Conservation (phyloP, 306 rosid genomes). For the Inga oerstediana region DNA sequence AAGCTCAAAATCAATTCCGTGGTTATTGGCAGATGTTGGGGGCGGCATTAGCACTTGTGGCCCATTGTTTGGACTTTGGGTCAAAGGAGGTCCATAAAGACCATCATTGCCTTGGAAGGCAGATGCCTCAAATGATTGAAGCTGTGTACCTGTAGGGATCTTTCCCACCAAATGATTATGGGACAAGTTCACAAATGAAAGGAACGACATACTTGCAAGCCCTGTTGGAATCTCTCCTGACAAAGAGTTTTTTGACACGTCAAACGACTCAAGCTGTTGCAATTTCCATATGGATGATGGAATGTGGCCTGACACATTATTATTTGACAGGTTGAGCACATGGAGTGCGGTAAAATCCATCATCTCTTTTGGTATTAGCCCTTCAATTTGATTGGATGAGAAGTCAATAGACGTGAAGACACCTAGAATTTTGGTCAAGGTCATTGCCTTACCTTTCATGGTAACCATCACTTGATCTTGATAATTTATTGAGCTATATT, state of each 20-base stretch:
- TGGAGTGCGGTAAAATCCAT: conserved; percentile 12
- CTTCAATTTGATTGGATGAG: conserved; percentile 26
- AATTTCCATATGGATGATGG: neutral
- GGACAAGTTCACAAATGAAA: neutral
- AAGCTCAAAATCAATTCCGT: no score
- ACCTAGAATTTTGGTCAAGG: conserved; percentile 23
- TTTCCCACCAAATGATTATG: neutral
- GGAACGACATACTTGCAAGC: neutral
- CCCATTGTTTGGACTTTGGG: no score
- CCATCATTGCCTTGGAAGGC: no score
- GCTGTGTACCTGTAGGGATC: no score
- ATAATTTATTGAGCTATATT: neutral
- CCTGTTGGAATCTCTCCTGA: neutral
- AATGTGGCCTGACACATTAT: conserved; percentile 26
- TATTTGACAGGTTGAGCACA: conserved; percentile 32
- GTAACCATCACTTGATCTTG: conserved; percentile 5
- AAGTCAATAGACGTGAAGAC: conserved; percentile 32
- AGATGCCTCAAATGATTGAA: no score
- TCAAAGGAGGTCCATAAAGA: no score
- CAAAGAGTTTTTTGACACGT: neutral
- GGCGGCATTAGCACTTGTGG: no score
- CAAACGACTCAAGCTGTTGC: neutral
- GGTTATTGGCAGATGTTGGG: no score
- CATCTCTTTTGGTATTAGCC: conserved; percentile 30
- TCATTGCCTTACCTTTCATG: conserved; percentile 2